A percentile compares a stretch with the other conserved stretches of the same genome.
Evolutionary conservation across 805 yeast species (phyloP).

Genomic region (Priceomyces castillae): DNA sequence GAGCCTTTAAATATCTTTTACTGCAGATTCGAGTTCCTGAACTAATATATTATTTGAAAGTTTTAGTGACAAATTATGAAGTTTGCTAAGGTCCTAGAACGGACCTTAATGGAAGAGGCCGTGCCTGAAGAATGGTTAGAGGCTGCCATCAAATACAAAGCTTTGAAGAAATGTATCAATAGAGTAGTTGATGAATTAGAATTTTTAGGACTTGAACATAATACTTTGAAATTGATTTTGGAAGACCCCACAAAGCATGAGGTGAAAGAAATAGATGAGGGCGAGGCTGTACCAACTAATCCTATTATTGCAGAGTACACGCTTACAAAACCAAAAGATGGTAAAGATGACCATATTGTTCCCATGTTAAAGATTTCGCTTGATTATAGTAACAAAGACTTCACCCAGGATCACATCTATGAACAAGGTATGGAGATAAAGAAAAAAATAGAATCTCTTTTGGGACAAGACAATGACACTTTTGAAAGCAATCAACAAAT

Average conservation of each 20-base stretch:
- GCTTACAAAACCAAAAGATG: constrained; percentile 26
- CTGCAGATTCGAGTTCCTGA: too few species aligned
- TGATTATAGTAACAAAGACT: constrained; percentile 26
- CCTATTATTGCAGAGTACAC: constrained; percentile 45
- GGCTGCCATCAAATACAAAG: constrained; percentile 70
- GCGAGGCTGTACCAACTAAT: constrained; percentile 32
- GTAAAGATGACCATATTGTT: constrained; percentile 23
- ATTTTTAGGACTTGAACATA: constrained; percentile 53
- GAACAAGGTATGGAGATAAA: constrained; percentile 29
- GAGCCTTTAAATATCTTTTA: too few species aligned
- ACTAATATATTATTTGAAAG: too few species aligned
- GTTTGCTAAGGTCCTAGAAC: constrained; percentile 70
- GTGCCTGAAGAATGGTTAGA: constrained; percentile 68
- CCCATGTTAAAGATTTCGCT: constrained; percentile 40
- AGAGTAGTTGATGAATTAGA: constrained; percentile 63
- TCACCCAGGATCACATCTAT: constrained; percentile 32
- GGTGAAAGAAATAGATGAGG: constrained; percentile 31
- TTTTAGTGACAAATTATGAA: too few species aligned
- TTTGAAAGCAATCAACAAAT: constrained; percentile 13
- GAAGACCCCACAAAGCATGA: constrained; percentile 23
- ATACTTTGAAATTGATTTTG: constrained; percentile 37
- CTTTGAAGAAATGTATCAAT: constrained; percentile 63
- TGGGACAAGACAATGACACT: constrained; percentile 15
- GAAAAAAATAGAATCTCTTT: constrained; percentile 22
- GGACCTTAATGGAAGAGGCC: constrained; percentile 55